Conservation (phyloP, 192 early-diverging fungal genomes). For the Backusella sp. region DNA sequence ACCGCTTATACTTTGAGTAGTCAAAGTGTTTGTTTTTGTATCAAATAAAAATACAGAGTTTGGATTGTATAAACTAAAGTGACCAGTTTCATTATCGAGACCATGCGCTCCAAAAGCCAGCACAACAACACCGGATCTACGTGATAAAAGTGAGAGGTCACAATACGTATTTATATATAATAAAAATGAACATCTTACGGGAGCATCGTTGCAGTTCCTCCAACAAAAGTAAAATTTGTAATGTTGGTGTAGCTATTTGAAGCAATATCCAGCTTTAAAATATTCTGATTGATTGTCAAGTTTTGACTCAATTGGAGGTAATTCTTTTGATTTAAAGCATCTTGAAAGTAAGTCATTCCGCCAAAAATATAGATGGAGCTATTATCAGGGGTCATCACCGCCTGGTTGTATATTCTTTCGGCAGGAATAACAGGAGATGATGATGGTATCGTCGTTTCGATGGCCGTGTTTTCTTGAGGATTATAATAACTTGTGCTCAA, state of each 20-base stretch:
- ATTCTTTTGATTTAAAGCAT: background rate
- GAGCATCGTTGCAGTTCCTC: background rate
- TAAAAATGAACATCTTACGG: background rate
- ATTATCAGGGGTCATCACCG: background rate
- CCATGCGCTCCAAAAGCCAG: conserved; percentile 5
- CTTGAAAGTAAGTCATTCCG: background rate
- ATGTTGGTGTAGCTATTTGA: background rate
- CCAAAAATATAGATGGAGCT: background rate
- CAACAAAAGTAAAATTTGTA: conserved; percentile 2
- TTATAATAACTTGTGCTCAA: background rate
- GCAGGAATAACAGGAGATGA: background rate
- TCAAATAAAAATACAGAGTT: conserved; percentile 2
- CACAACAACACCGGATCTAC: background rate
- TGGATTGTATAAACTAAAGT: background rate
- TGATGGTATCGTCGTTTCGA: background rate
- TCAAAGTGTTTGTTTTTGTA: background rate
- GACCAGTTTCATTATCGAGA: background rate
- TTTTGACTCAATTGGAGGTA: background rate
- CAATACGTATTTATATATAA: no score
- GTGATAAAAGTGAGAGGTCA: background rate
- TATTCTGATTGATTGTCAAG: background rate
- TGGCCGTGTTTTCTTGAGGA: background rate
- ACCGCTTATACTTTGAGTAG: background rate
- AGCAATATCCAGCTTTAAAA: background rate
- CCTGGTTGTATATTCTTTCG: background rate